A percentile compares a stretch with the other conserved stretches of the same genome.
Evolutionary conservation across 768 basidiomycete genomes (phyloP).

Genomic region (Pilatotrama ljubarskyi): DNA sequence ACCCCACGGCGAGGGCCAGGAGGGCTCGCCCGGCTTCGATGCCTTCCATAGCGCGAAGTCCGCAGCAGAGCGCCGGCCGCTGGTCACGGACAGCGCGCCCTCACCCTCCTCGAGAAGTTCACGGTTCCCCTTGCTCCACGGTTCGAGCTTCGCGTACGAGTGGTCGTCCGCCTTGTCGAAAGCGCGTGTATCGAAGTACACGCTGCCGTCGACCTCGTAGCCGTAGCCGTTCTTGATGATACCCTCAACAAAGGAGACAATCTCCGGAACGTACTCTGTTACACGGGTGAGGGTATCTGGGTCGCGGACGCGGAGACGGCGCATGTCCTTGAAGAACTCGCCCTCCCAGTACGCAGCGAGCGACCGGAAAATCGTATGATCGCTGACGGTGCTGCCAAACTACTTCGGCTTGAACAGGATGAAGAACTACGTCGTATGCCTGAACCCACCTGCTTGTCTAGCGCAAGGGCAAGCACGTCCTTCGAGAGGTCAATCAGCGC

Average conservation of each 20-base stretch:
- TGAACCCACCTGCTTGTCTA: slow-evolving; percentile 70
- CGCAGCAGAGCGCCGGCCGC: slow-evolving; percentile 73
- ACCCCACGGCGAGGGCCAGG: slow-evolving; percentile 97
- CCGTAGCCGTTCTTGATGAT: slow-evolving; percentile 87
- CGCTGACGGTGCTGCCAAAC: slow-evolving; percentile 79
- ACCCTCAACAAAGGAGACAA: slow-evolving; percentile 82
- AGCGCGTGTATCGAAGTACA: slow-evolving; percentile 86
- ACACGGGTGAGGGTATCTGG: slow-evolving; percentile 94
- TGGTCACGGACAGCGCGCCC: slow-evolving; percentile 67
- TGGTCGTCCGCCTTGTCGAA: slow-evolving; percentile 81
- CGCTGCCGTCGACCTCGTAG: slow-evolving; percentile 74
- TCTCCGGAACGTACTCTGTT: slow-evolving; percentile 96
- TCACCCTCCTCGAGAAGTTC: slow-evolving; percentile 90
- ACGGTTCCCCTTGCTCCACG: slow-evolving; percentile 93
- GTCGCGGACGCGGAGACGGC: slow-evolving; percentile 77
- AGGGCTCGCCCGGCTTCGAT: slow-evolving; percentile 93
- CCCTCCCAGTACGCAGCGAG: slow-evolving; percentile 88
- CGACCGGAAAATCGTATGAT: slow-evolving; percentile 81
- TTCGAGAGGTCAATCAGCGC: slow-evolving; percentile 70
- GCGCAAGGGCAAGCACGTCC: slow-evolving; percentile 69
- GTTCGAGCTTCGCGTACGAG: slow-evolving; percentile 91
- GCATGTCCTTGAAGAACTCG: slow-evolving; percentile 92
- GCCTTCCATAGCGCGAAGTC: slow-evolving; percentile 99
- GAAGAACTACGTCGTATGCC: background rate
- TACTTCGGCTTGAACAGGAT: slow-evolving; percentile 33